These are phyloP conservation scores for Kwoniella pini DNA, from an alignment of 768 basidiomycete species.

Conservation along the genomic window DNA sequence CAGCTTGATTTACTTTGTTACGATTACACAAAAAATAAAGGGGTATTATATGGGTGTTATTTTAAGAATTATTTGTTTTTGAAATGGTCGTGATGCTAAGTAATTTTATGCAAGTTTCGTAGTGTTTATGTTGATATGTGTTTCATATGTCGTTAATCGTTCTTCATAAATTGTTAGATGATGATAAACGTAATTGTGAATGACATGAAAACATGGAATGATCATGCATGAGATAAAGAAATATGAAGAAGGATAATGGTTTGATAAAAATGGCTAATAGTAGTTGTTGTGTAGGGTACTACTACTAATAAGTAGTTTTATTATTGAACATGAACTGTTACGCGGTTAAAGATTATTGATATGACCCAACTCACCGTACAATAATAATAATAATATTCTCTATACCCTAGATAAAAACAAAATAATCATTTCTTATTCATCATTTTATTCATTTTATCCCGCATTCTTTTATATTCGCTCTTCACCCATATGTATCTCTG, in stretches of 20 bases:
- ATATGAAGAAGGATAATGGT: neutral
- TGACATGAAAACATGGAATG: neutral
- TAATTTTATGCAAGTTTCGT: neutral
- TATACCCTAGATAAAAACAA: neutral
- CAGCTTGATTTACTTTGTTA: too few species aligned
- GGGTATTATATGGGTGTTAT: too few species aligned
- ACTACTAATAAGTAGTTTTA: neutral
- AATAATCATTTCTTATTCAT: neutral
- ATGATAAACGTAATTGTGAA: neutral
- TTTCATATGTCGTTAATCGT: conserved; percentile 12
- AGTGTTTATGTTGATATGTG: neutral
- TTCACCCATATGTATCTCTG: neutral
- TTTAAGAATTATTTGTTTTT: too few species aligned
- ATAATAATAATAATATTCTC: neutral
- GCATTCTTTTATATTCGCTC: neutral
- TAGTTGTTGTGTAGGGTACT: neutral
- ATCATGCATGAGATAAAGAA: neutral
- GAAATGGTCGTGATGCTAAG: neutral
- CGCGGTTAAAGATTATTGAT: neutral
- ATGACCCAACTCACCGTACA: neutral
- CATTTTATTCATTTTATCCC: conserved; percentile 14
- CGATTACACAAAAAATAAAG: too few species aligned
- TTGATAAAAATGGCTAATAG: neutral
- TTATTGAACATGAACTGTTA: neutral
- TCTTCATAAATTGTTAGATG: neutral